Base-by-base conservation (phyloP, 2,329 filamentous ascomycete genomes). In the Aspergillus ochraceus region DNA sequence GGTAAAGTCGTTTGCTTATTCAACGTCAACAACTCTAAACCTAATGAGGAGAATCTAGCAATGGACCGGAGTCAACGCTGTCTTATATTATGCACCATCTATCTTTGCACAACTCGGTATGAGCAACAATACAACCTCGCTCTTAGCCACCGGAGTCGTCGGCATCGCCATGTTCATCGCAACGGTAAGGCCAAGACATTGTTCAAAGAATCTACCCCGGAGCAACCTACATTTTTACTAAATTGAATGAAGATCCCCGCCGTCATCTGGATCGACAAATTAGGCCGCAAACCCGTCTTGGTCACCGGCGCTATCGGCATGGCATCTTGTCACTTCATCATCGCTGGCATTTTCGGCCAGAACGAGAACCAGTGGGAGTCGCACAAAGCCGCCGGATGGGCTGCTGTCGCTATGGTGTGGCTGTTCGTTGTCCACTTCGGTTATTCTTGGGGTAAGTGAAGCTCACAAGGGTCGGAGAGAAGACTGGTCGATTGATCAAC, bases 381-480 rank as follows among this genome's bases (percentile, higher is more conserved):
- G 0, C 82, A 90, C 59, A 65, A 72, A 4, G 83, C 83, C 0
- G 87, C 88, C 0, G 89, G 88, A 1, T 91, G 89, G 89, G 88
- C 78, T 5, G 83, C 87, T 0, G 87, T 82, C 4, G 76, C 65
- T 10, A 70, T 76, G 60, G 69, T 75, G 2, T 91, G 89, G 88
- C 79, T 91, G 0, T 91, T 90, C 63, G 86, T 90, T 17, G 78
- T 89, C 14, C 84, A 89, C 72, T 91, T 91, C 66, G 89, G 87
- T 36, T 90, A 90, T 70, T 86, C 83, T 0, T 91, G 88, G 88
- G 88, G 89, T 60, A 58, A 57, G 24, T 62, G 22, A 17, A 20
- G 22, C 19, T 12, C 24, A 10, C 24, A 4, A 12, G 20, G 3
- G 22, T 26, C 1, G 14, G 1, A 24, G 20, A 17, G n/a, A 30